phyloP scores from a whole-genome alignment of 345 rosid species.

The Bruguiera sexangula region DNA sequence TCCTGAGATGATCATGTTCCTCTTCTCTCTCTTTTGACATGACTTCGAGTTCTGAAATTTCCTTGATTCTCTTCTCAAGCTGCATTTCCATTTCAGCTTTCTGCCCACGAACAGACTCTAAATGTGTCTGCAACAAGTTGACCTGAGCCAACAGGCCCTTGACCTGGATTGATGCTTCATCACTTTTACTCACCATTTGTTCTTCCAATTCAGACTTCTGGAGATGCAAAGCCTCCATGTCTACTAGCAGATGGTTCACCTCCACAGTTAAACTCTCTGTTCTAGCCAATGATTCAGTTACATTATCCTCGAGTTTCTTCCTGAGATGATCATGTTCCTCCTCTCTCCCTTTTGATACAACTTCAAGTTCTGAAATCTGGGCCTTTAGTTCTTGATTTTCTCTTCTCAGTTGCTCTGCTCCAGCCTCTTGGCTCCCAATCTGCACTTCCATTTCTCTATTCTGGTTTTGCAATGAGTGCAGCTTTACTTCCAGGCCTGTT shows the following conservation, averaged over 20 bases:
- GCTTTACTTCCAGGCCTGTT: slow-evolving; percentile 46
- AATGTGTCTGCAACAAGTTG: background rate
- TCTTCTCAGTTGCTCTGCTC: slow-evolving; percentile 42
- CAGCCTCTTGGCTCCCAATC: slow-evolving; percentile 42
- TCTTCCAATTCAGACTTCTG: slow-evolving; percentile 21
- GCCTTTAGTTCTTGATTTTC: slow-evolving; percentile 43
- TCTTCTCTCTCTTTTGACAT: slow-evolving; percentile 41
- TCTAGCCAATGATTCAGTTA: slow-evolving; percentile 39
- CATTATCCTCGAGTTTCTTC: slow-evolving; percentile 39
- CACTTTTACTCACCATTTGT: background rate
- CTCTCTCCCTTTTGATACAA: background rate
- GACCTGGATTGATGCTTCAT: slow-evolving; percentile 2
- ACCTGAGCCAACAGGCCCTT: background rate
- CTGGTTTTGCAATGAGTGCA: slow-evolving; percentile 38
- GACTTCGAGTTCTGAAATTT: slow-evolving; percentile 25
- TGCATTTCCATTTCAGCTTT: slow-evolving; percentile 31
- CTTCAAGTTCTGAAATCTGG: slow-evolving; percentile 11
- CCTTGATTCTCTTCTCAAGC: slow-evolving; percentile 43
- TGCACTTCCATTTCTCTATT: slow-evolving; percentile 44
- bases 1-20: slow-evolving; percentile 43
- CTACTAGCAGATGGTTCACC: slow-evolving; percentile 38
- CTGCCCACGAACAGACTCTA: background rate
- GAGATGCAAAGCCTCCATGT: slow-evolving; percentile 41
- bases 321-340: background rate
- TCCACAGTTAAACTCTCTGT: slow-evolving; percentile 35